Evolutionary conservation across 495 filamentous ascomycete species (phyloP).

Genomic region (Talaromyces thailandensis): DNA sequence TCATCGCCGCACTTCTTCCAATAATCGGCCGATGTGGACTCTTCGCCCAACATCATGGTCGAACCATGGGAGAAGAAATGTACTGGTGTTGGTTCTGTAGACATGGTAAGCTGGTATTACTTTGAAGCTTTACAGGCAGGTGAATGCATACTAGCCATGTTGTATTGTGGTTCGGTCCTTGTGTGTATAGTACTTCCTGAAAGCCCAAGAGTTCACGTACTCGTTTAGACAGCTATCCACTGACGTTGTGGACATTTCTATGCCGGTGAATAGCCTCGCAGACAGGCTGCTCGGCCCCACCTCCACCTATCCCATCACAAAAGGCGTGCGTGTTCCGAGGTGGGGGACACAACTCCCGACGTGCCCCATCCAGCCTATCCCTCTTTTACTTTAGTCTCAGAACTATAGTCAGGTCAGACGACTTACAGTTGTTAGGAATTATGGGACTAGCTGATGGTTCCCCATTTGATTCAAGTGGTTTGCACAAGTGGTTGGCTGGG

Average conservation of each 20-base stretch:
- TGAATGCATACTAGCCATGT: not conserved
- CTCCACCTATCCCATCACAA: not conserved
- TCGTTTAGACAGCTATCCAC: not conserved
- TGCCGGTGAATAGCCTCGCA: not conserved
- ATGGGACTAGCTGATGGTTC: not conserved
- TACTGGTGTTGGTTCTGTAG: slow-evolving; percentile 36
- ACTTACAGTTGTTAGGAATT: too few species aligned
- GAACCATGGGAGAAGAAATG: slow-evolving; percentile 63
- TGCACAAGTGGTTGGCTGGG: not conserved
- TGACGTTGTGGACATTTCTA: not conserved
- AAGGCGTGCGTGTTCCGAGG: not conserved
- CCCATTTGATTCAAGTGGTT: not conserved
- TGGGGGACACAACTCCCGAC: not conserved
- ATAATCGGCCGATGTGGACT: slow-evolving; percentile 46
- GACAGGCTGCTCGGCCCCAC: not conserved
- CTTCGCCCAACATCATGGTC: slow-evolving; percentile 59
- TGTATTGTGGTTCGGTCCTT: not conserved
- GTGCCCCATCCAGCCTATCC: not conserved
- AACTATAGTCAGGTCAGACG: not conserved
- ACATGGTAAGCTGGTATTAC: not conserved
- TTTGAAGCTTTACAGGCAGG: not conserved
- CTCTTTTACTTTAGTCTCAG: not conserved
- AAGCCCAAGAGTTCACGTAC: too few species aligned
- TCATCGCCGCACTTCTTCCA: slow-evolving; percentile 55
- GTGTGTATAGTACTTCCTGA: too few species aligned